Evolutionary conservation across 176 grass and related monocot genomes (phyloP).

Genomic region (Phragmites australis): DNA sequence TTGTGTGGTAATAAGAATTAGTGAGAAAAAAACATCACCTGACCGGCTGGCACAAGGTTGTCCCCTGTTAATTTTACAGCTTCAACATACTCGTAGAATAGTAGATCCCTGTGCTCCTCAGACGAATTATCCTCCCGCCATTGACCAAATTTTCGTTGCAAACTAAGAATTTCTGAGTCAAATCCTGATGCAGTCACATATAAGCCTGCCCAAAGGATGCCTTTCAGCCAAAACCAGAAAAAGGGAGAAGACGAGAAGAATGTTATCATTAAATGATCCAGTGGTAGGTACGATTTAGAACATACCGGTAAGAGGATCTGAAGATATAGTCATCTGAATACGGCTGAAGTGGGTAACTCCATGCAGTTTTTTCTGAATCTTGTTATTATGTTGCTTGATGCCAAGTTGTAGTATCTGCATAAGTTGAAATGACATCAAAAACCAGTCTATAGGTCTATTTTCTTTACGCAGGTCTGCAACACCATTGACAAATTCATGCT

Average conservation of each 20-base stretch:
- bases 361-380: constrained; percentile 55
- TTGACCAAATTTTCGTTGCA: constrained; percentile 88
- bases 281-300: constrained; percentile 31
- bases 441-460: neutral
- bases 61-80: constrained; percentile 81
- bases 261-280: constrained; percentile 19
- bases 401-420: constrained; percentile 69
- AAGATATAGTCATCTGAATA: constrained; percentile 66
- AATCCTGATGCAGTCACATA: constrained; percentile 75
- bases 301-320: constrained; percentile 86
- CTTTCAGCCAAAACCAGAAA: constrained; percentile 35
- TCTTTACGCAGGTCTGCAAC: neutral
- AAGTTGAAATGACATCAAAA: constrained; percentile 22
- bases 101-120: constrained; percentile 55
- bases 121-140: constrained; percentile 70
- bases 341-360: constrained; percentile 75
- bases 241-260: neutral
- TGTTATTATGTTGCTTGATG: constrained; percentile 60
- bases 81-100: constrained; percentile 98
- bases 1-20: neutral
- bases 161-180: constrained; percentile 79
- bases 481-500: neutral
- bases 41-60: constrained; percentile 71
- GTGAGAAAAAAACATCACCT: constrained; percentile 55
- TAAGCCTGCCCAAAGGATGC: constrained; percentile 60